Evolutionary conservation across 768 basidiomycete genomes (phyloP).

Genomic region (Cystofilobasidium macerans): DNA sequence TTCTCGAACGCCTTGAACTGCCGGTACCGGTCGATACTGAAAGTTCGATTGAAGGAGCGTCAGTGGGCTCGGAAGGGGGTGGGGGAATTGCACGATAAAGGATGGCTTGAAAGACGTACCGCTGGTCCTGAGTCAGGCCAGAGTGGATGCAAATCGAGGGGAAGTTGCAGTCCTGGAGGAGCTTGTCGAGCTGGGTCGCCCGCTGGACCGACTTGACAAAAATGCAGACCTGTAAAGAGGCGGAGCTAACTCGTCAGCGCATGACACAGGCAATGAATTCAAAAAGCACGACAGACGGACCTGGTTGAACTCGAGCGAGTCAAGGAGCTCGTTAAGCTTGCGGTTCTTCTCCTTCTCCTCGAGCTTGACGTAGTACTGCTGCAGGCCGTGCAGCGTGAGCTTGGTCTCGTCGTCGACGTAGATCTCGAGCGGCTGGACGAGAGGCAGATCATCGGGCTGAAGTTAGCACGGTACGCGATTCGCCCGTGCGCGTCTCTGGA

Average conservation of each 20-base stretch:
- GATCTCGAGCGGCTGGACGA: constrained; percentile 84
- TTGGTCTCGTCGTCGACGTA: constrained; percentile 99
- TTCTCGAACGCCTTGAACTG: constrained; percentile 99
- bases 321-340: constrained; percentile 89
- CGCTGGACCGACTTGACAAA: constrained; percentile 98
- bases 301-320: constrained; percentile 96
- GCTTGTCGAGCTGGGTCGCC: constrained; percentile 89
- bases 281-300: constrained; percentile 40
- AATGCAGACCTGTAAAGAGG: constrained; percentile 79
- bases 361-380: constrained; percentile 96
- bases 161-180: constrained; percentile 94
- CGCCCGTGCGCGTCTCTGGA: too few species aligned
- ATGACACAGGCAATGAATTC: background rate
- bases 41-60: constrained; percentile 13
- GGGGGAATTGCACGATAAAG: background rate
- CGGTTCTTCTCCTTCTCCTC: constrained; percentile 93
- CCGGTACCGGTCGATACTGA: constrained; percentile 83
- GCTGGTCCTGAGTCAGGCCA: constrained; percentile 84
- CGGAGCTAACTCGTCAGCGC: background rate
- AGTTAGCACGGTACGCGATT: too few species aligned
- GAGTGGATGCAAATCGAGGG: constrained; percentile 97
- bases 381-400: constrained; percentile 89
- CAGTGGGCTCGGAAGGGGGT: background rate
- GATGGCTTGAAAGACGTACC: constrained; percentile 48
- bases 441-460: too few species aligned